Base-by-base conservation (phyloP, 1,284 basidiomycete genomes). In the Ganoderma boninense region DNA sequence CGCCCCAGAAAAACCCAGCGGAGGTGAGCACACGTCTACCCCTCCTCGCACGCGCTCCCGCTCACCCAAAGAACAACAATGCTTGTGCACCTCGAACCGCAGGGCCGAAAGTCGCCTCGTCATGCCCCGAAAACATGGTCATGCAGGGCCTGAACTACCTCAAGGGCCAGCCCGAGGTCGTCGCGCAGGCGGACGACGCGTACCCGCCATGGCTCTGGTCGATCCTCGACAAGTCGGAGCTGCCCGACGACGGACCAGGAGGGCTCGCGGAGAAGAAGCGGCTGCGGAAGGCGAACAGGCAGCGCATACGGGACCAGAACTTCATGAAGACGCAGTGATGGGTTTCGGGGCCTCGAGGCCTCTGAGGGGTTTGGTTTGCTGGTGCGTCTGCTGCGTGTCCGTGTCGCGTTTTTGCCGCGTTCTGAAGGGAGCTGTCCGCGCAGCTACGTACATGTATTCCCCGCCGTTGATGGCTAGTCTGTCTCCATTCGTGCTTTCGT, bases 151-250 rank as follows among this genome's bases (percentile, higher is more conserved):
- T 96, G 8, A 92, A 92, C 71, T 95, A 95, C 77, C 85, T 95
- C 65, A 98, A 98, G 81, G 92, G 90, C 73, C 92, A 96, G 78
- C 84, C 89, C 0, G 92, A 95, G 46, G 91, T 97, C 2, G 81
- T 96, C 14, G 95, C 97, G 1, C 82, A 89, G 14, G 85, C 93
- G 2, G 97, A 98, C 81, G 90, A 94, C 49, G 90, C 93, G 76
- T 98, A 98, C 80, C 97, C 97, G 1, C 79, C 88, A 4, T 98
- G 97, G 97, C 81, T 98, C 59, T 98, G 96, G 95, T 91, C 87
- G 29, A 79, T 97, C 57, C 82, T 95, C 38, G 79, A 87, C 71
- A 85, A 88, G 6, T 88, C 88, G 77, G 84, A 85, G 57, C 82
- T 86, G 59, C 84, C 84, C 32, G 89, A 93, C 68, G 91, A 94